Conservation (phyloP, 2,329 filamentous ascomycete species). For the Fusarium musae region DNA sequence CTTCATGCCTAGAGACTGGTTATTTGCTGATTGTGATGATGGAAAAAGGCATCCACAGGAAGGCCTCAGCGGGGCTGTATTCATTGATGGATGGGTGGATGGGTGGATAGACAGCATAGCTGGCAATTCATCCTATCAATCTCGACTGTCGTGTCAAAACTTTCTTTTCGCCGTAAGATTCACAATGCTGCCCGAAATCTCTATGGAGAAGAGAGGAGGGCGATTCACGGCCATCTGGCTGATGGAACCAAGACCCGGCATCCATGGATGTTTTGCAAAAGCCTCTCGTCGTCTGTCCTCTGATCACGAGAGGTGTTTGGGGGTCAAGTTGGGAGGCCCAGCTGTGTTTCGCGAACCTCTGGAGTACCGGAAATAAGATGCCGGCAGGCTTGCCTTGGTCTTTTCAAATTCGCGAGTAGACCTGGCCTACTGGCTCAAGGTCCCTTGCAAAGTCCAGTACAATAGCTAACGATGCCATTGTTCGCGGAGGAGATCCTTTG, state of each 20-base stretch:
- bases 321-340: not conserved
- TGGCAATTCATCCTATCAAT: not conserved
- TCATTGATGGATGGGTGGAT: conserved; percentile 14
- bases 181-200: not conserved
- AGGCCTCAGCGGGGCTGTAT: conserved; percentile 25
- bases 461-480: not conserved
- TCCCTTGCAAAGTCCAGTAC: not conserved
- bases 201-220: not conserved
- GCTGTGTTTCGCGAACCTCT: not conserved
- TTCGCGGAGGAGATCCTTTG: not conserved
- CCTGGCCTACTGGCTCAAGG: not conserved
- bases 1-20: not conserved
- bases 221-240: not conserved
- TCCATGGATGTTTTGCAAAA: not conserved
- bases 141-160: not conserved
- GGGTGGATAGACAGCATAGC: conserved; percentile 4
- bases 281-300: not conserved
- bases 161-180: not conserved
- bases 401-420: not conserved
- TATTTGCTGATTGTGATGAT: conserved; percentile 10
- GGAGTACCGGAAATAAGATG: not conserved
- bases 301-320: not conserved
- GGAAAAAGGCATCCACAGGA: conserved; percentile 26
- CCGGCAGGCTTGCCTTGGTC: not conserved
- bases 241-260: not conserved